Evolutionary conservation across 805 yeast genomes (phyloP).

Genomic region (Spathaspora passalidarum): DNA sequence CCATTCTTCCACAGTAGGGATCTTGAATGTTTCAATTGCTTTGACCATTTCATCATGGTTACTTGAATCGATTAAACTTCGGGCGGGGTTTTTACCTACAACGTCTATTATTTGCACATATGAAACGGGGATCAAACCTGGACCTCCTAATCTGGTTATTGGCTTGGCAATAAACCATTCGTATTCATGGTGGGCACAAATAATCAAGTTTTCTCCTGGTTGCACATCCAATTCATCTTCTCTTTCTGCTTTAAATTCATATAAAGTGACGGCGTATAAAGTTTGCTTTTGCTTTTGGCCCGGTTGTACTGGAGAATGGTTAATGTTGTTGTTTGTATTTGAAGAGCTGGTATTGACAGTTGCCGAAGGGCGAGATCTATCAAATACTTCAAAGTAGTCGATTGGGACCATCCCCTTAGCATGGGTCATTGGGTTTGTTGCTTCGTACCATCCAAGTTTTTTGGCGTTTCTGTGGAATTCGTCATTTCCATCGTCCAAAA

Average conservation of each 20-base stretch:
- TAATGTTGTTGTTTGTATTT: constrained; percentile 14
- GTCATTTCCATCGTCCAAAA: constrained; percentile 33
- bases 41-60: constrained; percentile 49
- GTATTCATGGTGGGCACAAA: constrained; percentile 92
- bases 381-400: constrained; percentile 75
- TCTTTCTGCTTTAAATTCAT: constrained; percentile 80
- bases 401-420: constrained; percentile 85
- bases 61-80: constrained; percentile 40
- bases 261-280: constrained; percentile 80
- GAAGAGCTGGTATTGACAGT: neutral
- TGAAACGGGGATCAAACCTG: constrained; percentile 91
- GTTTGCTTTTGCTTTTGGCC: constrained; percentile 30
- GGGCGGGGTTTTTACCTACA: constrained; percentile 28
- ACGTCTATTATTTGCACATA: constrained; percentile 86
- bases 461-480: constrained; percentile 21
- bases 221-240: constrained; percentile 80
- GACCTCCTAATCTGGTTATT: constrained; percentile 91
- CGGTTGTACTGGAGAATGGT: constrained; percentile 1
- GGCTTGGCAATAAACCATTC: constrained; percentile 99
- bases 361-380: constrained; percentile 47
- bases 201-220: constrained; percentile 85
- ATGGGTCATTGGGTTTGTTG: constrained; percentile 78
- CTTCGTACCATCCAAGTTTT: constrained; percentile 73
- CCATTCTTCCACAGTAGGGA: constrained; percentile 97
- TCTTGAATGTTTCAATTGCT: constrained; percentile 59